Base-by-base conservation (phyloP, 2,329 filamentous ascomycete genomes). In the Ophiostoma australiae region DNA sequence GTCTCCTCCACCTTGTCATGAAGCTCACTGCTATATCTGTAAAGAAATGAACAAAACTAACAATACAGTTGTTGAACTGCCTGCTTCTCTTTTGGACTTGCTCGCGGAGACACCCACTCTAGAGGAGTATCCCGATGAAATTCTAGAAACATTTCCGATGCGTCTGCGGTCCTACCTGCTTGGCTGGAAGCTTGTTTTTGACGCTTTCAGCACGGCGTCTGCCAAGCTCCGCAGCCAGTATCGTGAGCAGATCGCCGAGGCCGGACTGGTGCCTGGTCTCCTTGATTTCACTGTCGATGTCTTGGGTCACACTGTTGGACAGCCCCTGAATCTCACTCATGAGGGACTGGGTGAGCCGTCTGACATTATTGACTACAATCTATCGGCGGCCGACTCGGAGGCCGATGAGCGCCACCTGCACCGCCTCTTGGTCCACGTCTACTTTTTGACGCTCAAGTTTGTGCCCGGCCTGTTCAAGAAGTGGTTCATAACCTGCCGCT, bases 121-220 rank as follows among this genome's bases (percentile, higher is more conserved):
- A 2, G 86, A 90, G n/a, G 83, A 84, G 15, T 86, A 93, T 66
- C 83, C 86, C 0, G 88, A 91, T 67, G 86, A 90, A 10, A 82
- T 85, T 48, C 87, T 93, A 31, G 84, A 89, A 5, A 83, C 86
- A 20, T 91, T 94, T 75, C 93, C 93, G 13, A 82, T 87, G 0
- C 77, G 86, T 0, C 83, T 97, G 67, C 88, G 93, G 69, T 88
- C 90, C 11, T 99, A 97, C 76, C 84, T 99, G 2, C 83, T 97
- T 37, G 91, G 92, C 13, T 99, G 95, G 95, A 87, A 92, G 74
- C 84, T 98, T 1, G 85, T 97, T 0, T 98, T 97, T 77, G 93
- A 97, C 75, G 90, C 94, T 65, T 96, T 94, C 77, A 83, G 84
- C 23, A 87, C 89, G 27, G 89, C 93, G 15, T 92, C 94, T 0